phyloP scores from a whole-genome alignment of 371 early-diverging fungal genomes.

The Rhizomucor pusillus region DNA sequence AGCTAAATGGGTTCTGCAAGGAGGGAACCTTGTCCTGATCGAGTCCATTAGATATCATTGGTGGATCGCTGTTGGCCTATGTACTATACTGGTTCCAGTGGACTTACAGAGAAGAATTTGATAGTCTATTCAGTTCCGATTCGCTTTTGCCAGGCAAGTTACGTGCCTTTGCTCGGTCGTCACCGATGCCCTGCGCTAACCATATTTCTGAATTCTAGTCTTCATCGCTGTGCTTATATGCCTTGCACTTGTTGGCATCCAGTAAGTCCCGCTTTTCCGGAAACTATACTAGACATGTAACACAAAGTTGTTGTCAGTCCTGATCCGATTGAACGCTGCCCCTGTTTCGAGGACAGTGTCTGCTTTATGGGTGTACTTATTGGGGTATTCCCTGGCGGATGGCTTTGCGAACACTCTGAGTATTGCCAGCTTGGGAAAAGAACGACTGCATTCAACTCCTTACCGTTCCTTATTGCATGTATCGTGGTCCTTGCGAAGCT shows the following conservation, averaged over 20 bases:
- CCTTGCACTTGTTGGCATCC: slow-evolving; percentile 51
- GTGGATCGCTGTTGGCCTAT: slow-evolving; percentile 63
- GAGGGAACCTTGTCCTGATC: neutral
- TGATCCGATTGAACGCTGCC: slow-evolving; percentile 75
- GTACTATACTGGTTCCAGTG: slow-evolving; percentile 56
- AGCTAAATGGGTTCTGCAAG: neutral
- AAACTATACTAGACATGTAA: neutral
- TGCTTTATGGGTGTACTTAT: slow-evolving; percentile 71
- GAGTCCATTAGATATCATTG: slow-evolving; percentile 55
- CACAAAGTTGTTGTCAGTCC: slow-evolving; percentile 34
- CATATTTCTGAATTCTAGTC: slow-evolving; percentile 16
- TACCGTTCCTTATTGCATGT: slow-evolving; percentile 24
- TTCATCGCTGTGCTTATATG: slow-evolving; percentile 38
- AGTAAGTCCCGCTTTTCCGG: slow-evolving; percentile 30
- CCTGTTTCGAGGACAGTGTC: slow-evolving; percentile 78
- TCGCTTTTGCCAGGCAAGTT: slow-evolving; percentile 49
- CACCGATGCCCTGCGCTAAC: neutral
- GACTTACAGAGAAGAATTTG: slow-evolving; percentile 49
- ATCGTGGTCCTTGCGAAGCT: slow-evolving; percentile 44
- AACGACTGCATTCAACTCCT: slow-evolving; percentile 31
- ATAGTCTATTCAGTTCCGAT: slow-evolving; percentile 49
- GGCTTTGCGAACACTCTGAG: slow-evolving; percentile 45
- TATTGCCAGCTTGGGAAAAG: slow-evolving; percentile 31
- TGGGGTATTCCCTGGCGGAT: slow-evolving; percentile 66
- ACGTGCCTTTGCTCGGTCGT: neutral